Evolutionary conservation across 2,329 filamentous ascomycete genomes (phyloP).

Genomic region (Ophiostoma pallidulum): DNA sequence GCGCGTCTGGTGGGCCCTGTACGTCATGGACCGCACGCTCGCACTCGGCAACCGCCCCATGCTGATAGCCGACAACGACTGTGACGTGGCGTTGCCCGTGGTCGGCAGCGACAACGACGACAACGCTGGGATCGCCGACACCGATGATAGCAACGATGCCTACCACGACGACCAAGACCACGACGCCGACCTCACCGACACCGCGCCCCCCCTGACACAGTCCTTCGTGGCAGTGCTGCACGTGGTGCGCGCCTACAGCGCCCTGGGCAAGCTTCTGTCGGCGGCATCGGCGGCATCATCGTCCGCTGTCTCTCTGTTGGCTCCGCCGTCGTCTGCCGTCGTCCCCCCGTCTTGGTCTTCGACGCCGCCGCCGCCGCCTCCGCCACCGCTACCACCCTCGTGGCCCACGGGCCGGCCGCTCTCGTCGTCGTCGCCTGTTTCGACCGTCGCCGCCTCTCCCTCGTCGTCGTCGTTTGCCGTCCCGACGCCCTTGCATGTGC

Average conservation of each 20-base stretch:
- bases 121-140: constrained; percentile 27
- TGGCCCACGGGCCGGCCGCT: not conserved
- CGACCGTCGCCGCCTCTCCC: constrained; percentile 5
- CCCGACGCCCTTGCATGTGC: not conserved
- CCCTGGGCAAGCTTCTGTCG: constrained; percentile 54
- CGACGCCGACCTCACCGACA: constrained; percentile 27
- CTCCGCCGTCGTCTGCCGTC: constrained; percentile 6
- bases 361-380: not conserved
- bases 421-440: constrained; percentile 5
- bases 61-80: constrained; percentile 79
- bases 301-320: too few relatives aligned
- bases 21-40: constrained; percentile 74
- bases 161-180: constrained; percentile 80
- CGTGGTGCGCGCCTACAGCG: constrained; percentile 67
- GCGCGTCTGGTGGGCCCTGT: constrained; percentile 89
- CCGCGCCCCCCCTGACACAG: constrained; percentile 30
- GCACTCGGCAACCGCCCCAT: constrained; percentile 67
- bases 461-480: constrained; percentile 2
- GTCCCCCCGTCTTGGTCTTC: constrained; percentile 6
- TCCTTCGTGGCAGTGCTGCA: constrained; percentile 72
- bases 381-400: not conserved
- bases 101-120: constrained; percentile 77
- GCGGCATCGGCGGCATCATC: not conserved
- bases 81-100: constrained; percentile 71
- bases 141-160: too few relatives aligned